These are phyloP conservation scores for Priceomyces fermenticarens DNA, from an alignment of 805 yeast species.

Conservation along the genomic window DNA sequence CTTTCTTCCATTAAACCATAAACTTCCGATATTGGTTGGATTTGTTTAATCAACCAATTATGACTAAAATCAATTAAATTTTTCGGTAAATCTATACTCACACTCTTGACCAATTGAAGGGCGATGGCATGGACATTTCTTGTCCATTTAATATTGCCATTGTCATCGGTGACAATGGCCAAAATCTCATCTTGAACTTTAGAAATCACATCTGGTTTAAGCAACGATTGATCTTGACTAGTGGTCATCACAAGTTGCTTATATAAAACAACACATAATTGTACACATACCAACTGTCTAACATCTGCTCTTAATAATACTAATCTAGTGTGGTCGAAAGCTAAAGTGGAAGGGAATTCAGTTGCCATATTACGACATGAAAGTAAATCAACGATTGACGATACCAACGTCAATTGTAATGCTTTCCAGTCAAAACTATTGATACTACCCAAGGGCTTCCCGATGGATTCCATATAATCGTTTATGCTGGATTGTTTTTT, in stretches of 20 bases:
- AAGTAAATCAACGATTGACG: conserved; percentile 59
- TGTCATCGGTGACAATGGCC: conserved; percentile 79
- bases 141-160: conserved; percentile 89
- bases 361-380: conserved; percentile 78
- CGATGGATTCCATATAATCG: background rate
- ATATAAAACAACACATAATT: conserved; percentile 68
- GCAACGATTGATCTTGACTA: conserved; percentile 17
- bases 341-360: conserved; percentile 79
- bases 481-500: conserved; percentile 12
- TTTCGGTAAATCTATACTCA: conserved; percentile 31
- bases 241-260: conserved; percentile 53
- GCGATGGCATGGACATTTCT: conserved; percentile 72
- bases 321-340: conserved; percentile 80
- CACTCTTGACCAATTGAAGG: conserved; percentile 56
- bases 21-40: conserved; percentile 77
- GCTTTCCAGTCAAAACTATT: conserved; percentile 5
- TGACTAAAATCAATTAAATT: conserved; percentile 56
- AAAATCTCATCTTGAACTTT: conserved; percentile 67
- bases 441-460: background rate
- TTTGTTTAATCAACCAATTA: conserved; percentile 80
- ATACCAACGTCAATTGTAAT: conserved; percentile 41
- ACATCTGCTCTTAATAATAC: conserved; percentile 80
- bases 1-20: conserved; percentile 73
- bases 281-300: conserved; percentile 77
- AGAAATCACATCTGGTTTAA: conserved; percentile 35